A percentile compares a stretch with the other conserved stretches of the same genome.
phyloP scores from a whole-genome alignment of 2,329 filamentous ascomycete species.

The Talaromyces sp. region DNA sequence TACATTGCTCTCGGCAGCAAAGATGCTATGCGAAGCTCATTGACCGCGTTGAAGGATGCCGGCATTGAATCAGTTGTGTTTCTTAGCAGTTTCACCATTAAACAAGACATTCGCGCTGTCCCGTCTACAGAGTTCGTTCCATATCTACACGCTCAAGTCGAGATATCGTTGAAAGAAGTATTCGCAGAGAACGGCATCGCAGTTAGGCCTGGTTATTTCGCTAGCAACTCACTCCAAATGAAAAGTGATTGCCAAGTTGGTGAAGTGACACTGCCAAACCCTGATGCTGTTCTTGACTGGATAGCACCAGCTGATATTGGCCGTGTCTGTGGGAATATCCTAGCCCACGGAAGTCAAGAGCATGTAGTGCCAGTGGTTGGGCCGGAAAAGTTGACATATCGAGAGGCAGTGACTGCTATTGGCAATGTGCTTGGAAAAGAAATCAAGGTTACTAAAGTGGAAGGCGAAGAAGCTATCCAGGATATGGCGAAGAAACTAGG shows the following conservation, averaged over 20 bases:
- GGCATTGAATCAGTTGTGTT: conserved; percentile 53
- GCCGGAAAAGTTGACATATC: not conserved
- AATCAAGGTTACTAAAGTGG: not conserved
- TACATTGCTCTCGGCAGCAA: conserved; percentile 41
- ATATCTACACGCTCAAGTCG: conserved; percentile 49
- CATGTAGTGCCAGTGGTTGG: not conserved
- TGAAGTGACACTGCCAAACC: conserved; percentile 35
- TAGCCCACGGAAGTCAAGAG: conserved; percentile 35
- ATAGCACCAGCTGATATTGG: conserved; percentile 53
- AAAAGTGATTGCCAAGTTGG: conserved; percentile 31
- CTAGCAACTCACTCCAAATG: conserved; percentile 44
- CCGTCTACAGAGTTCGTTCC: conserved; percentile 38
- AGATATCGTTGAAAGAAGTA: conserved; percentile 46
- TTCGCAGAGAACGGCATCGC: conserved; percentile 46
- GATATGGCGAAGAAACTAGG: not conserved
- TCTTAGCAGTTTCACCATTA: conserved; percentile 46
- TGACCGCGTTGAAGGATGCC: conserved; percentile 48
- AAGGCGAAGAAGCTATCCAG: not conserved
- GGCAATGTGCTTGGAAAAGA: not conserved
- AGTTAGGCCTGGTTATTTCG: conserved; percentile 49
- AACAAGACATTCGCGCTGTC: conserved; percentile 30
- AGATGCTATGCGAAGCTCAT: conserved; percentile 45
- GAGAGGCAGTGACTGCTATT: not conserved
- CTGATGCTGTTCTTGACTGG: conserved; percentile 40
- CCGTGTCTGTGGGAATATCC: conserved; percentile 43